Evolutionary conservation across 768 basidiomycete species (phyloP), one percentile per base, ranked within the genome.

Genomic region (Kockovaella imperatae): DNA sequence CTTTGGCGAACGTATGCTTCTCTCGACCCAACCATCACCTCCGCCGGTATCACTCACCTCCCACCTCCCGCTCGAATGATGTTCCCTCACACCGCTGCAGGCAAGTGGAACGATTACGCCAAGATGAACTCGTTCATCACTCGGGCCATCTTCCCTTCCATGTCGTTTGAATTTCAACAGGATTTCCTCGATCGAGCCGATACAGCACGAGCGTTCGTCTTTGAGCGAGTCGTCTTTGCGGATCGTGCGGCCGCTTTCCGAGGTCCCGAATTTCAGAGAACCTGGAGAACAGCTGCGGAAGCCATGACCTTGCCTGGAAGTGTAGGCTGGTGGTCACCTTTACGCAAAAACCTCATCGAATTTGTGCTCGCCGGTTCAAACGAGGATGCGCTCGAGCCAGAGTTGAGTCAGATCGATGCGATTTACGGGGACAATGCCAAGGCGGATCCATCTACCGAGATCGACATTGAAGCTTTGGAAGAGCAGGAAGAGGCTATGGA

Each of bases 1-100:
- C 79, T 91, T 58, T 93, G 90, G 90, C 79, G 87, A 6, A 82
- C 88, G 0, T 93, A 91, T 68, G 78, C 87, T 28, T 81, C 86
- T 2, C 74, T 93, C 10, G 87, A 90, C 66, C 78, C 79, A 1
- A 71, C 69, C 18, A 88, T 91, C 43, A 71, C 80, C 2, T 56
- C 78, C 0, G 72, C 76, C 36, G 88, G 87, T 6, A 77, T 78
- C 39, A 86, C 87, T 1, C 69, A 75, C 4, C 81, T 95, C 28
- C 84, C 86, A 1, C 75, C 83, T 1, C 78, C 83, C 0, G 79
- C 83, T 0, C 83, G 85, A 11, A 73, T 90, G 56, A 70, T 87
- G 57, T 89, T 95, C 72, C 76, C 80, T 36, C 83, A 83, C 51
- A 70, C 84, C 11, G 81, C 83, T 55, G 79, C 80, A 10, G 77